Base-by-base conservation (phyloP, 2,329 filamentous ascomycete genomes). In the Colletotrichum abscissum region DNA sequence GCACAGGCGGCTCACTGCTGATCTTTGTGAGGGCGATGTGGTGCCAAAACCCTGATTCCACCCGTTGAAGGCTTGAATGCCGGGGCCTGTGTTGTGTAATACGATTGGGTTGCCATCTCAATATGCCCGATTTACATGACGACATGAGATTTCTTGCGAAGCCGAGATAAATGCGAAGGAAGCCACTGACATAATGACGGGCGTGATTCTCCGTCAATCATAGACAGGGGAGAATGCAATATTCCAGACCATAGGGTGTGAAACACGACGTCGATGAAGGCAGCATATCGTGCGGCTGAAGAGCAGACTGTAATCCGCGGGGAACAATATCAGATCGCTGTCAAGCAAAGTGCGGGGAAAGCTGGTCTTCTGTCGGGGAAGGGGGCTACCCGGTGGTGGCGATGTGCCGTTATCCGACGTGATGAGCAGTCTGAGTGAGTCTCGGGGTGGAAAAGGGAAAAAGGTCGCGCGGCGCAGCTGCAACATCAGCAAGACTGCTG, bases 151-250 rank as follows among this genome's bases (percentile, higher is more conserved):
- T 33, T 49, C 26, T 35, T 52, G 33, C 56, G 42, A 58, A 24
- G 35, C 42, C 52, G 33, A n/a, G 54, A 30, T 26, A 33, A n/a
- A 67, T n/a, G 24, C 11, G 22, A 49, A 54, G 24, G n/a, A 28
- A 38, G 28, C 2, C 26, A 63, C 26, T 54, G 59, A 67, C 24
- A 46, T 33, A 35, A 11, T 8, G 14, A 33, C 6, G 19, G n/a
- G 12, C 14, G 1, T 19, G n/a, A 67, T 60, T 55, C 42, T 72
- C 63, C 68, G 24, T 74, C 72, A 74, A 72, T 74, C 58, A 68
- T 22, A 42, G 19, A 16, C 22, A 14, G 26, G 55, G 28, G 33
- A 35, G 22, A 30, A 14, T 19, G 30, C 6, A 28, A 30, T 38
- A 12, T 33, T 49, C 30, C 16, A 71, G 26, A 56, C 54, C 12